Conservation (phyloP, 306 rosid genomes). For the Inga oerstediana region DNA sequence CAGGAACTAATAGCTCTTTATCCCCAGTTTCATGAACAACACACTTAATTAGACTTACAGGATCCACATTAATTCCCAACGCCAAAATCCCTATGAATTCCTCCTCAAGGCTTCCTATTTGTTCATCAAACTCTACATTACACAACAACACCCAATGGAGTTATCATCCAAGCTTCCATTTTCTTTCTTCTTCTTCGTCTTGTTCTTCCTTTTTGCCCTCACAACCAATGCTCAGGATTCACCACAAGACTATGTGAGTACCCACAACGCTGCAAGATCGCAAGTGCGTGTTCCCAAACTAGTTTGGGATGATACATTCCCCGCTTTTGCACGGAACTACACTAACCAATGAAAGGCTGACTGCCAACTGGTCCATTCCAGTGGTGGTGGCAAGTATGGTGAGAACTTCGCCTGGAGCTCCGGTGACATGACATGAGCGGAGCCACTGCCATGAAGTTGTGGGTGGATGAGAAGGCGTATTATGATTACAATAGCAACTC, state of each 20-base stretch:
- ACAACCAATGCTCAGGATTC: conserved; percentile 39
- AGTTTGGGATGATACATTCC: conserved; percentile 25
- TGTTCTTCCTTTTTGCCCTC: neutral
- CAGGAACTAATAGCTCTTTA: neutral
- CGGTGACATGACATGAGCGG: conserved; percentile 13
- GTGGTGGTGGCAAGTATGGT: conserved; percentile 37
- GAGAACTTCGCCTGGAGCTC: conserved; percentile 39
- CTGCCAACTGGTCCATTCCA: conserved; percentile 39
- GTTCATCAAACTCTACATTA: neutral
- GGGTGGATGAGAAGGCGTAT: conserved; percentile 42
- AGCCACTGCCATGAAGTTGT: conserved; percentile 8
- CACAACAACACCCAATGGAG: neutral
- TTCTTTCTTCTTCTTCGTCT: neutral
- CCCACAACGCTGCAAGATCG: conserved; percentile 38
- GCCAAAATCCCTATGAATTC: neutral
- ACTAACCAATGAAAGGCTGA: conserved; percentile 15
- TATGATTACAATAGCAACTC: conserved; percentile 48
- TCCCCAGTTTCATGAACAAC: neutral
- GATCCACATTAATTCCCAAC: neutral
- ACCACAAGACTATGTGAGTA: conserved; percentile 32
- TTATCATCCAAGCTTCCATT: neutral
- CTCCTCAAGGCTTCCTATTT: neutral
- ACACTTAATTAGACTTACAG: neutral
- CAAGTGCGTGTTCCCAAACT: conserved; percentile 14
- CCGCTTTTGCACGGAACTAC: conserved; percentile 31